Conservation (phyloP, 2,329 filamentous ascomycete genomes). For the Microcyclosporella mali region DNA sequence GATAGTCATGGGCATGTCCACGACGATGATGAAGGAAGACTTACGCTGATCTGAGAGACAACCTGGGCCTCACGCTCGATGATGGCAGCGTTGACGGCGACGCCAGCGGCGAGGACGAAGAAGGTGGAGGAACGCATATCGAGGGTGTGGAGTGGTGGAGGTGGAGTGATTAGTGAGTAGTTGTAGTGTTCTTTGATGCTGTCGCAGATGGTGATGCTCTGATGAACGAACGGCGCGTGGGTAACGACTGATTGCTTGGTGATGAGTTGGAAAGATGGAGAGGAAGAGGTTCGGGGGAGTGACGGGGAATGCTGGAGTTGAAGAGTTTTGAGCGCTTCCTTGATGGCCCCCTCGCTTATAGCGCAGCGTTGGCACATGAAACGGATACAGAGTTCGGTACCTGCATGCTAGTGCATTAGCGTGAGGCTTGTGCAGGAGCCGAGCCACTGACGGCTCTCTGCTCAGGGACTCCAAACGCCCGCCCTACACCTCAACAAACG, state of each 20-base stretch:
- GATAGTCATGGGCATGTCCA: too few species aligned
- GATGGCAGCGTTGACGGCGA: constrained; percentile 9
- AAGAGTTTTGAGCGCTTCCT: neutral
- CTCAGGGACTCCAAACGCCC: too few species aligned
- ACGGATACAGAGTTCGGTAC: too few species aligned
- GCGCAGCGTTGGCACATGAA: too few species aligned
- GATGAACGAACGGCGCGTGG: constrained; percentile 1
- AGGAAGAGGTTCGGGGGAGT: neutral
- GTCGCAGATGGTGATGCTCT: constrained; percentile 1
- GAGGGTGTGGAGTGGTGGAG: constrained; percentile 6
- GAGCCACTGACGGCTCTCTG: too few species aligned
- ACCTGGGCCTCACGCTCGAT: constrained; percentile 10
- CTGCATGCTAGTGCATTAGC: too few species aligned
- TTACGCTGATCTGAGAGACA: constrained; percentile 19
- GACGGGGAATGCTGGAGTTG: neutral
- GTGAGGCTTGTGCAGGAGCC: too few species aligned
- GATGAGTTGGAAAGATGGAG: neutral
- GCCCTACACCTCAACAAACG: too few species aligned
- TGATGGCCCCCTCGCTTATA: too few species aligned
- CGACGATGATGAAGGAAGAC: neutral
- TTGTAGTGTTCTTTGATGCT: neutral
- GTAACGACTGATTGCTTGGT: constrained; percentile 1
- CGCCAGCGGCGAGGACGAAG: constrained; percentile 17
- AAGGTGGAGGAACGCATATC: constrained; percentile 19
- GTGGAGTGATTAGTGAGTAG: constrained; percentile 6